Base-by-base conservation (phyloP, 371 early-diverging fungal genomes). In the Catenaria anguillulae region DNA sequence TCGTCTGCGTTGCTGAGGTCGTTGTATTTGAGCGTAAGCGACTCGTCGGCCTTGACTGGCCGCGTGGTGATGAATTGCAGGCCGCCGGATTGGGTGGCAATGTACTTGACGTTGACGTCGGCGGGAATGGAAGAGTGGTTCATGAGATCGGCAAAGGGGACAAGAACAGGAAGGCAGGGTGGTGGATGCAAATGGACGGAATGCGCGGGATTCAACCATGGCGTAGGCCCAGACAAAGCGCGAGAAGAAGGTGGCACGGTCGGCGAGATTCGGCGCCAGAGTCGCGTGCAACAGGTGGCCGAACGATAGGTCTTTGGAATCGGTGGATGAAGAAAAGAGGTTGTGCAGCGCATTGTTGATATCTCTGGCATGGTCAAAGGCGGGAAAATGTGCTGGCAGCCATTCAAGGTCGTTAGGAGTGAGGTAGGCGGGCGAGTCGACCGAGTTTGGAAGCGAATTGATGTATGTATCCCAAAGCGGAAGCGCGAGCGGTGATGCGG, bases 201-300 rank as follows among this genome's bases (percentile, higher is more conserved):
- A 50, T 13, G 52, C 52, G 52, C 52, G 52, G 29, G 52, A 50
- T 15, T 50, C 52, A 17, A 50, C 52, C 52, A 50, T 50, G 52
- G 52, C 52, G 24, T 50, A 50, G 29, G 52, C 52, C 52, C 52
- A 50, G 15, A 4, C 10, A 31, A 50, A 29, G 13, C 52, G 29
- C 29, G 52, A 10, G 52, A 26, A 40, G 10, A 40, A 17, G 40
- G n/a, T n/a, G n/a, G n/a, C n/a, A n/a, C n/a, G n/a, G n/a, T n/a
- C n/a, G n/a, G n/a, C n/a, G n/a, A n/a, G n/a, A n/a, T n/a, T n/a
- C n/a, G n/a, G n/a, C n/a, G n/a, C n/a, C n/a, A n/a, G n/a, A n/a
- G n/a, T n/a, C n/a, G n/a, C n/a, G n/a, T n/a, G n/a, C n/a, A n/a
- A n/a, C n/a, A n/a, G n/a, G n/a, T n/a, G n/a, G n/a, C n/a, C n/a